phyloP scores from a whole-genome alignment of 306 rosid species.

The Herpetospermum pedunculosum region DNA sequence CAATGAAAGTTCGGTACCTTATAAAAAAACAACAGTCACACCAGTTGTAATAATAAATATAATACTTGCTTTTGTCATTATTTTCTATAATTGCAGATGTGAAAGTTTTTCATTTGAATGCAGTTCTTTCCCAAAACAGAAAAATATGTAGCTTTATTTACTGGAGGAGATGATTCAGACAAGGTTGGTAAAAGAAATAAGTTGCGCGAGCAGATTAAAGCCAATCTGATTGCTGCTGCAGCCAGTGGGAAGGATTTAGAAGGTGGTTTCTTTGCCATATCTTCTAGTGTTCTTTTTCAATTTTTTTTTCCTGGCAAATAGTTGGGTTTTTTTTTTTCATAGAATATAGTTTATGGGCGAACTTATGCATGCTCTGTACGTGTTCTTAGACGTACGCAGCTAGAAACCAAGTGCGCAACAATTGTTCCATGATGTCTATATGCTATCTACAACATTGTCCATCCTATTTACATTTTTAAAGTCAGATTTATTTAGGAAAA shows the following conservation, averaged over 20 bases:
- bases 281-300: neutral
- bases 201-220: conserved; percentile 78
- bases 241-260: conserved; percentile 93
- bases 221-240: conserved; percentile 63
- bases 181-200: conserved; percentile 58
- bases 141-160: conserved; percentile 75
- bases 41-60: neutral
- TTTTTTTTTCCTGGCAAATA: neutral
- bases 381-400: neutral
- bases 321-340: neutral
- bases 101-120: conserved; percentile 19
- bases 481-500: neutral
- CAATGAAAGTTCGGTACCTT: too few species aligned
- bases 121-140: conserved; percentile 98
- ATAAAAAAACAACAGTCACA: too few species aligned
- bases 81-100: conserved; percentile 2
- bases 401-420: neutral
- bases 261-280: conserved; percentile 31
- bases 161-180: conserved; percentile 56
- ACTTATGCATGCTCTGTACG: neutral
- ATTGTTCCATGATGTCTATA: neutral
- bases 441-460: neutral
- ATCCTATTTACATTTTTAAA: neutral
- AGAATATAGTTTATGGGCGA: neutral
- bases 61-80: too few species aligned